Evolutionary conservation across 2,329 filamentous ascomycete genomes (phyloP), one percentile per base, ranked within the genome.

Genomic region (Colletotrichum noveboracense): DNA sequence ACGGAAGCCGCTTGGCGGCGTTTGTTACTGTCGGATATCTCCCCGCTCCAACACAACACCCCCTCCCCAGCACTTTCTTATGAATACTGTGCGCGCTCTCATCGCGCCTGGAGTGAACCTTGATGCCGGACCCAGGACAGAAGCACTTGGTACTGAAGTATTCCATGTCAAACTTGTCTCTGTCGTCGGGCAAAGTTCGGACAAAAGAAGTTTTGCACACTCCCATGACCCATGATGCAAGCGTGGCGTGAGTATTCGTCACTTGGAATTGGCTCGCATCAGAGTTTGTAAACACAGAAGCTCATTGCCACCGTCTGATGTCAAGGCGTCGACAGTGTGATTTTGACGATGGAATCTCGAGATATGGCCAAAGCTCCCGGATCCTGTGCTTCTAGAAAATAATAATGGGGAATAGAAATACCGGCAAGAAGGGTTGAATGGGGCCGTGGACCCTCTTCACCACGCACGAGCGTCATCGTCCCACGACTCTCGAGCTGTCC

Each of bases 361-460:
- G 61, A 72, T 65, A 76, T 76, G 76, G 76, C 76, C 76, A 77
- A 76, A 77, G 76, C 76, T 77, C 52, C 66, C 38, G 34, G 32
- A 76, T 76, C 61, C 32, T 67, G 70, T 43, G 65, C 75, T 78
- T 78, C 77, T 78, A 75, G 77, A 78, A 78, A 60, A 32, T 61
- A 76, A 75, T 48, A 78, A 77, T 78, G 77, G 77, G 65, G 74
- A 70, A 72, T 65, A 64, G 55, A 70, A 76, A 71, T 77, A 76
- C 75, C 77, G 68, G 69, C 62, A 69, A 75, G 72, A 76, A 78
- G 77, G 77, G 75, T 76, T 73, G 69, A 71, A 78, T 69, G 77
- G 77, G 75, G 76, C 71, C 75, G 74, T 75, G 76, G 70, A 66
- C 76, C 75, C 73, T 76, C 75, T 60, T 68, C 68, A 66, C 62